phyloP scores from a whole-genome alignment of 2,329 filamentous ascomycete species.

The Fusarium sp. region DNA sequence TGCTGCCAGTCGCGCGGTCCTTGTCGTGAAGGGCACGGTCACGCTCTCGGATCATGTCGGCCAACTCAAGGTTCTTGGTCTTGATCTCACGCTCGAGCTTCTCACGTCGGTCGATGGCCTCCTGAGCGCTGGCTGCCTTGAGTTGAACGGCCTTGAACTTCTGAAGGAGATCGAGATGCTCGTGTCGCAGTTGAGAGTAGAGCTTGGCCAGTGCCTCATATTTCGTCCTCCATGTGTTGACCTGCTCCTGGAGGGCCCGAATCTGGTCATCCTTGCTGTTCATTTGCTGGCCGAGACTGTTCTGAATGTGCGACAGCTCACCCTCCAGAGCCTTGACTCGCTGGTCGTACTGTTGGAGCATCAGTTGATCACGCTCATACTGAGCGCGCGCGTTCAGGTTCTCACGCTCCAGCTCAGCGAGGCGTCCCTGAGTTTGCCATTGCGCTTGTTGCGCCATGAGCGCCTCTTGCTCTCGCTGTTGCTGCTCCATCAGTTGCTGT shows the following conservation, averaged over 20 bases:
- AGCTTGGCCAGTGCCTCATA: constrained; percentile 97
- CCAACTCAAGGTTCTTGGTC: constrained; percentile 98
- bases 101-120: constrained; percentile 94
- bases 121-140: constrained; percentile 95
- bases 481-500: constrained; percentile 85
- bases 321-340: constrained; percentile 92
- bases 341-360: constrained; percentile 96
- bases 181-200: constrained; percentile 94
- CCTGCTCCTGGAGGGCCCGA: constrained; percentile 90
- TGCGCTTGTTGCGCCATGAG: constrained; percentile 88
- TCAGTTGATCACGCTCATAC: constrained; percentile 96
- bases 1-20: constrained; percentile 85
- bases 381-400: constrained; percentile 94
- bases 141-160: constrained; percentile 97
- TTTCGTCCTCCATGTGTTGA: constrained; percentile 97
- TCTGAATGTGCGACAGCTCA: constrained; percentile 84
- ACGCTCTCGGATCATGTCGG: constrained; percentile 97
- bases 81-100: constrained; percentile 98
- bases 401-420: constrained; percentile 94
- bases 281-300: constrained; percentile 86
- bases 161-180: constrained; percentile 93
- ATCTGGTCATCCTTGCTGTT: constrained; percentile 95
- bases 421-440: constrained; percentile 93
- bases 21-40: constrained; percentile 94
- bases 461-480: constrained; percentile 90